Conservation (phyloP, 768 basidiomycete genomes). For the Leccinum imitatum region DNA sequence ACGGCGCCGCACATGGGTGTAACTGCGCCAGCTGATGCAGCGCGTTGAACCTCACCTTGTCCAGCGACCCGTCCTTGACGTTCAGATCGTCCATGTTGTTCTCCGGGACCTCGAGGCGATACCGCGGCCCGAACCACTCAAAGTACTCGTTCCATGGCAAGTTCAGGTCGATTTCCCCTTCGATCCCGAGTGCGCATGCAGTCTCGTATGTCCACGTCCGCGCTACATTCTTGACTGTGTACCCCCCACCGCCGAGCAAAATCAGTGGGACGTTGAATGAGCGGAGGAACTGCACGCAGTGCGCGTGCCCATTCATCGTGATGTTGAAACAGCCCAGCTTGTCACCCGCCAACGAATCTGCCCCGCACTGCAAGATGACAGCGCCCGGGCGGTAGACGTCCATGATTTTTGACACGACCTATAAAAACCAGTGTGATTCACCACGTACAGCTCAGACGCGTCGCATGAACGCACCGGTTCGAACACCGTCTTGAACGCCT, state of each 20-base stretch:
- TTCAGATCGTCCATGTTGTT: conserved; percentile 98
- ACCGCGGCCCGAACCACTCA: conserved; percentile 97
- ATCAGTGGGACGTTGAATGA: conserved; percentile 83
- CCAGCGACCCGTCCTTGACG: conserved; percentile 72
- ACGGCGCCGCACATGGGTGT: conserved; percentile 62
- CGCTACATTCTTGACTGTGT: conserved; percentile 89
- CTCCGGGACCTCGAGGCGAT: conserved; percentile 83
- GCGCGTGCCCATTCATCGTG: conserved; percentile 92
- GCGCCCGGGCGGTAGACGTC: conserved; percentile 87
- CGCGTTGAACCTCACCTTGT: conserved; percentile 69
- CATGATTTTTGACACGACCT: conserved; percentile 84
- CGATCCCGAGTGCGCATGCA: conserved; percentile 87
- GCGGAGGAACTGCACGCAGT: conserved; percentile 85
- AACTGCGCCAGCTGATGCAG: conserved; percentile 58
- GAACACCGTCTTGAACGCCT: conserved; percentile 84
- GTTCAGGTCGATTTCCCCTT: conserved; percentile 73
- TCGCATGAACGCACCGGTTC: conserved; percentile 66
- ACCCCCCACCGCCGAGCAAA: conserved; percentile 93
- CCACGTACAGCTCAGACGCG: not conserved
- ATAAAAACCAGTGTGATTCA: not conserved
- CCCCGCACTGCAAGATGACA: conserved; percentile 92
- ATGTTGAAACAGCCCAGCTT: conserved; percentile 96
- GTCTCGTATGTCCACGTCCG: conserved; percentile 97
- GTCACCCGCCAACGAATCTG: conserved; percentile 93
- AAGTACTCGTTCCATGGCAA: conserved; percentile 89